Base-by-base conservation (phyloP, 495 filamentous ascomycete genomes). In the Physcia stellaris region DNA sequence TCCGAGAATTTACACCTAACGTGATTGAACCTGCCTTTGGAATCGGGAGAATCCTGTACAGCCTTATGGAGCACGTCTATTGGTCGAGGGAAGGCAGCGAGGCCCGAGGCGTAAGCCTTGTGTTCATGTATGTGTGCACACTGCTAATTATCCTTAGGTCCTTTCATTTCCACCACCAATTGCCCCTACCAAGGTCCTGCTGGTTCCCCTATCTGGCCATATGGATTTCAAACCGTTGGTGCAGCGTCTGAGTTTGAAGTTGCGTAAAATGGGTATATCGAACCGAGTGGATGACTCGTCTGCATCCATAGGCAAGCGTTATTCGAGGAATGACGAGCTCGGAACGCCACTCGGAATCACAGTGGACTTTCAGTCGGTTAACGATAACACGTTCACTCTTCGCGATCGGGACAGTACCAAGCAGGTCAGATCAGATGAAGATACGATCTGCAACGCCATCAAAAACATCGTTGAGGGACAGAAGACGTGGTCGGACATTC, bases 11-110 rank as follows among this genome's bases (percentile, higher is more conserved):
- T 61, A 85, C 74, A 1, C 83, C 83, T 20, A 86, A 85, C 46
- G 80, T 88, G 20, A 86, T 88, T 40, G 81, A 88, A 60, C 83
- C 83, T 1, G 86, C 82, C 6, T 88, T 88, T 51, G 81, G 83
- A 59, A 83, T 88, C 46, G 82, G 83, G 34, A 70, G 82, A 35
- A 84, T 86, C 26, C 54, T 87, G 34, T 86, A 85, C 63, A 73
- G 73, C 46, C 57, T 86, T 48, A 73, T 84, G 37, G 82, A 88
- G 61, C 83, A 88, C 55, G 68, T 66, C 47, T 86, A 80, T 66
- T 88, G 80, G 82, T 73, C 68, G 22, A 69, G 79, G 32, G 62
- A 68, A 32, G 70, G 68, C 27, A 74, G 77, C 46, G 70, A 71
- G 39, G 72, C 72, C 16, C 71, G 79, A 48, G 75, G 73, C 50